Evolutionary conservation across 129 eudicot species (phyloP).

Genomic region (Saposhnikovia divaricata): DNA sequence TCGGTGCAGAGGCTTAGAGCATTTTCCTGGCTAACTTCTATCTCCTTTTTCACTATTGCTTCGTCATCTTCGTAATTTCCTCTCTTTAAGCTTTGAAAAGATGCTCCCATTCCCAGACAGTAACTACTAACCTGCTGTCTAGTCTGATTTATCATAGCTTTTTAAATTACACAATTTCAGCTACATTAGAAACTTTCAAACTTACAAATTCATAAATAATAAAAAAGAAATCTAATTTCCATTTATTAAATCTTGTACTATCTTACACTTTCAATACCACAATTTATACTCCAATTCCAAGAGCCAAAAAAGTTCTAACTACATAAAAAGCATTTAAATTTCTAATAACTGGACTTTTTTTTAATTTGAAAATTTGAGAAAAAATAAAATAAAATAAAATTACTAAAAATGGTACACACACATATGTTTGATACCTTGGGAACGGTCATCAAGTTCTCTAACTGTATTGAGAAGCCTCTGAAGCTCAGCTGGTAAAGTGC

Average conservation of each 20-base stretch:
- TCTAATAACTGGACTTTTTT: no score
- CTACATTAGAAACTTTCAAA: neutral
- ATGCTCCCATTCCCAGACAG: constrained; percentile 69
- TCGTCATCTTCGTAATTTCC: constrained; percentile 55
- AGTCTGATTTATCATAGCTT: constrained; percentile 86
- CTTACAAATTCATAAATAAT: neutral
- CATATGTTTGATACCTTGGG: constrained; percentile 49
- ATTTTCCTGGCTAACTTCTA: constrained; percentile 75
- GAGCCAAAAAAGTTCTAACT: neutral
- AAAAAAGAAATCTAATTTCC: neutral
- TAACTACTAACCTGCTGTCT: constrained; percentile 77
- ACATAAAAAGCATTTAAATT: neutral
- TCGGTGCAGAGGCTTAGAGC: constrained; percentile 87
- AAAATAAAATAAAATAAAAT: neutral
- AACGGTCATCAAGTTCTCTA: constrained; percentile 90
- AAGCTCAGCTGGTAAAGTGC: constrained; percentile 95
- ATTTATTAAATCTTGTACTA: neutral
- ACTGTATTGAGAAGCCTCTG: constrained; percentile 95
- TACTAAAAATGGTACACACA: neutral
- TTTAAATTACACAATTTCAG: constrained; percentile 4
- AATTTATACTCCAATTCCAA: neutral
- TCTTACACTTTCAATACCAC: neutral
- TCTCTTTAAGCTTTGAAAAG: constrained; percentile 50
- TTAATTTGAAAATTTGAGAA: neutral
- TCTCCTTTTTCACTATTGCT: constrained; percentile 53